Evolutionary conservation across 805 yeast genomes (phyloP), one percentile per base, ranked within the genome.

Genomic region (Teunomyces gatunensis): DNA sequence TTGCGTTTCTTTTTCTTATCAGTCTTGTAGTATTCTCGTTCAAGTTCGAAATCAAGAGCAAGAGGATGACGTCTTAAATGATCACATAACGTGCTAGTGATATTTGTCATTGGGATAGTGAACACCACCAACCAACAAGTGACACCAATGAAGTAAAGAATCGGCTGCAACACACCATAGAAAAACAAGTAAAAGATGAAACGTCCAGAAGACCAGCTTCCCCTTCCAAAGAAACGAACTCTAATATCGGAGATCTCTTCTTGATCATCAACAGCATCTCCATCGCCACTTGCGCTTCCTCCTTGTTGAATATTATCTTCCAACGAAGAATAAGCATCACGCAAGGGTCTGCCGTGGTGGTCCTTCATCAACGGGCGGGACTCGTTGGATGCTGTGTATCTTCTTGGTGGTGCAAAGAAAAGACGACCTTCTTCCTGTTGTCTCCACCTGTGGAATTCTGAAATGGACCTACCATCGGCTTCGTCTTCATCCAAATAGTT

Each of bases 61-160:
- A 92, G 70, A 0, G 99, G 99, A 64, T 91, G 97, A 48, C 91
- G 80, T 58, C 96, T 82, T 48, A 91, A 71, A 64, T 94, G 97
- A 49, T 80, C 78, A 54, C 85, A 75, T 29, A 94, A 64, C 17
- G 84, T 82, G 55, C 74, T 67, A 23, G 87, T 71, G 13, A 89
- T 85, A 45, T 89, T 89, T 13, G 95, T 83, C 95, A 94, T 89
- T 35, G 99, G 99, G 42, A 92, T 89, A 5, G 96, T 83, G 63
- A 94, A 85, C 0, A 91, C 96, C 30, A 80, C 64, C 32, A 92
- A 65, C 97, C 97, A 94, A 55, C 92, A 80, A 4, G 83, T 40
- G 0, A 79, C 54, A 5, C 86, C 77, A 5, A 89, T 71, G 0
- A 78, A 2, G 12, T 73, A 61, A 28, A 84, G 71, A 2, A 87